These are phyloP conservation scores for Chlamydomonas applanata DNA, from an alignment of 139 green algal genomes.

Conservation along the genomic window DNA sequence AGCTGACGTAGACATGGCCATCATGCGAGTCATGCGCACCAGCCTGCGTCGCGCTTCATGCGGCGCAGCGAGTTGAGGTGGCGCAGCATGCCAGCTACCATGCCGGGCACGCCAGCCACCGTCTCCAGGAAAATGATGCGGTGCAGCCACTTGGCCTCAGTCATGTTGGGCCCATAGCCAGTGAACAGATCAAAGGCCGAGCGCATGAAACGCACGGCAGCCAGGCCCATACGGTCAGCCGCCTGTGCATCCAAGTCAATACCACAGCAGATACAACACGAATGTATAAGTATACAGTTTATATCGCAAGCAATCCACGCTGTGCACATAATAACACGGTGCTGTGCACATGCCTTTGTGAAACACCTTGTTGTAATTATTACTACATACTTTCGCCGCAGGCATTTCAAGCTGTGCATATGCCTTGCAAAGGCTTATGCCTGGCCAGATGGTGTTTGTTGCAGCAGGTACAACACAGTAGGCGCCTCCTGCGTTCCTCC, in stretches of 20 bases:
- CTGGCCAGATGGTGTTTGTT: too few species aligned
- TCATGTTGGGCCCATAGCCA: slow-evolving; percentile 69
- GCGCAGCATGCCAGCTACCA: slow-evolving; percentile 89
- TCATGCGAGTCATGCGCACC: slow-evolving; percentile 1
- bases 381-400: too few species aligned
- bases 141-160: slow-evolving; percentile 68
- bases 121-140: slow-evolving; percentile 93
- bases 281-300: too few species aligned
- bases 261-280: too few species aligned
- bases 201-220: slow-evolving; percentile 35
- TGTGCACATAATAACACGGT: too few species aligned
- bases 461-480: too few species aligned
- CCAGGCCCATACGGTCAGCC: slow-evolving; percentile 37
- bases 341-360: too few species aligned
- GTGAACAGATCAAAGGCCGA: slow-evolving; percentile 68
- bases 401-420: too few species aligned
- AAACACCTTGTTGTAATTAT: too few species aligned
- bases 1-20: slow-evolving; percentile 6
- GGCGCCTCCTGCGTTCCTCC: too few species aligned
- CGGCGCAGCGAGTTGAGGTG: slow-evolving; percentile 82
- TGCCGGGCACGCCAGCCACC: slow-evolving; percentile 87
- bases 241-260: slow-evolving; percentile 24
- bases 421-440: too few species aligned
- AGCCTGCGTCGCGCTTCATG: slow-evolving; percentile 79
- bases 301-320: not conserved